Base-by-base conservation (phyloP, 805 yeast genomes). In the Candida coleopterorum region DNA sequence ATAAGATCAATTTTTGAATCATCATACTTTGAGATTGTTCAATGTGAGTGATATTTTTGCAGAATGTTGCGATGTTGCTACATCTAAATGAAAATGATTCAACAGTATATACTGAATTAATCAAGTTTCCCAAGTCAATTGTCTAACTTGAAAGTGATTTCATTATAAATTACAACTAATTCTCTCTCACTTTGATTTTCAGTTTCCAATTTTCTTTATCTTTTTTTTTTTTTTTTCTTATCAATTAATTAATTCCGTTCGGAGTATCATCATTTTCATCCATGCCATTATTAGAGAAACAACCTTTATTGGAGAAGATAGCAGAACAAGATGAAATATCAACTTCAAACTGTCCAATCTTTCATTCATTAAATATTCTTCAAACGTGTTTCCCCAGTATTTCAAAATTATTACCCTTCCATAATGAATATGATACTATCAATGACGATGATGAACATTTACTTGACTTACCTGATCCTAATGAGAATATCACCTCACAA, bases 401-500 rank as follows among this genome's bases (percentile, higher is more conserved):
- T 4, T 24, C 42, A 9, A 41, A 34, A 23, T 37, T 26, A 15
- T 22, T 42, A 4, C 22, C 38, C 12, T 29, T 40, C 11, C n/a
- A 44, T 10, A 42, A 33, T 14, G 48, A 44, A 8, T 45, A 43
- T 11, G 51, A 46, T 14, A 37, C 43, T 20, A 36, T 45, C 0
- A 54, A 48, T 27, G 56, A 49, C 20, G 45, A 43, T 18, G 55
- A 48, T 10, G 25, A 25, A 9, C 38, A 44, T 2, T 43, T 58
- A 12, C 53, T 53, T 0, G 60, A 56, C 17, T 43, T 61, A 25
- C 67, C 66, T 0, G 44, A 51, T 33, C 35, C 36, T 6, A 38
- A 30, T 9, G 35, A 40, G 16, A 32, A 36, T 5, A 11, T 38
- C 4, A 25, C 17, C 9, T 37, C 45, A 6, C 8, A 27, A 4